Evolutionary conservation across 441 rosid genomes (phyloP), one percentile per base, ranked within the genome.

Genomic region (Pelargonium fulgidum): DNA sequence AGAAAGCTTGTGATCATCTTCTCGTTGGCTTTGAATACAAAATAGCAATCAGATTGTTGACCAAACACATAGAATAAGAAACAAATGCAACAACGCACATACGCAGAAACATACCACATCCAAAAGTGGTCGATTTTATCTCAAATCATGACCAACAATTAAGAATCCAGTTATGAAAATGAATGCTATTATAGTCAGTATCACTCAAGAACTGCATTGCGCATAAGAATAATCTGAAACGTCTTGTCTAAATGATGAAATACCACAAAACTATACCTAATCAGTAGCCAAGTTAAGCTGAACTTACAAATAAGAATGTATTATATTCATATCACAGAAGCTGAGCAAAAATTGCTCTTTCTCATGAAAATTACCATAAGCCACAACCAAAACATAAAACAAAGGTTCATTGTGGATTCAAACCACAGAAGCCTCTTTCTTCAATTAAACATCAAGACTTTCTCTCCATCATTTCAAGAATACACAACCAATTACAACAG

Each of bases 21-120:
- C 86, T 73, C 64, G 84, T 77, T 75, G 88, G 85, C 97, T 91
- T 78, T 72, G 75, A 70, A 77, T 69, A 71, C 73, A 69, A 68
- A 72, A 76, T 75, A 78, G 71, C 62, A 68, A 81, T 80, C 72
- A 82, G 85, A 70, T 70, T 36, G 65, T 62, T 66, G 65, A 75
- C 68, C 70, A 67, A 75, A 68, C 65, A 71, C 45, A 54, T 17
- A 54, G 64, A 45, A 69, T 52, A 48, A 71, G 65, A 68, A 36
- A 67, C 22, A 11, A 9, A 48, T 7, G 26, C 61, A 45, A 10
- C 6, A 42, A 56, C 22, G 4, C 14, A 29, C 69, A 66, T 36
- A 17, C 17, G 26, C 10, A 56, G 24, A 56, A 17, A 56, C 62
- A 56, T 24, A 56, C 62, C 7, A 19, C 11, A 56, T 17, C 62